phyloP scores from a whole-genome alignment of 805 yeast species.

The Hanseniaspora vineae region DNA sequence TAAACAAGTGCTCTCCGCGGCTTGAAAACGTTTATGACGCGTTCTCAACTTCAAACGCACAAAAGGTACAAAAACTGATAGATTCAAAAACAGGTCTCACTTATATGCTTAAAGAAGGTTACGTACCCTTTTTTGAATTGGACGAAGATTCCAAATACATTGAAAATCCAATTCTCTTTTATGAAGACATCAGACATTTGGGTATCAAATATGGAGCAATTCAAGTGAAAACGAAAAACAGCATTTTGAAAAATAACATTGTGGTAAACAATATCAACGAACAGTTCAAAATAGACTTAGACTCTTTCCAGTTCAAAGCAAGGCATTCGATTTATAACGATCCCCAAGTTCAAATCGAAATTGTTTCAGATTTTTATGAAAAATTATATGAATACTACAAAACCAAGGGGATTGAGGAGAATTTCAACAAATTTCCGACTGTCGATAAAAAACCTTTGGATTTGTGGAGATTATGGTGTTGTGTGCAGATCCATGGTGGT shows the following conservation, averaged over 20 bases:
- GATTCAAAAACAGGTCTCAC: neutral
- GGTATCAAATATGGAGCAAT: conserved; percentile 17
- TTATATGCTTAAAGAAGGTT: conserved; percentile 10
- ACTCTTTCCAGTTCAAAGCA: conserved; percentile 25
- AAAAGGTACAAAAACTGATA: neutral
- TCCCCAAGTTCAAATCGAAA: neutral
- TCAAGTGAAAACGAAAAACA: conserved; percentile 7
- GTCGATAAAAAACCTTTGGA: conserved; percentile 58
- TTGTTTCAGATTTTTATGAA: conserved; percentile 26
- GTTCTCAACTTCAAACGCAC: too few relatives aligned
- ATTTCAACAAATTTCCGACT: conserved; percentile 39
- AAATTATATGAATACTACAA: conserved; percentile 32
- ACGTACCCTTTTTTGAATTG: conserved; percentile 15
- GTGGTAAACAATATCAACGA: conserved; percentile 1
- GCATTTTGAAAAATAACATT: conserved; percentile 12
- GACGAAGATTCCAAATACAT: conserved; percentile 5
- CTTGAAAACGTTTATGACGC: neutral
- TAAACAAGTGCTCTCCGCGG: conserved; percentile 1
- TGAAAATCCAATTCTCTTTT: conserved; percentile 13
- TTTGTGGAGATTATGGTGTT: conserved; percentile 41
- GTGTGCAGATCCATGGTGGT: conserved; percentile 58
- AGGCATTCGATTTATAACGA: conserved; percentile 12
- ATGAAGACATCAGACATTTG: conserved; percentile 12
- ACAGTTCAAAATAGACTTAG: conserved; percentile 6
- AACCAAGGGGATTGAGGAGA: conserved; percentile 14